Evolutionary conservation across 495 filamentous ascomycete species (phyloP).

Genomic region (Penicillium goetzii): DNA sequence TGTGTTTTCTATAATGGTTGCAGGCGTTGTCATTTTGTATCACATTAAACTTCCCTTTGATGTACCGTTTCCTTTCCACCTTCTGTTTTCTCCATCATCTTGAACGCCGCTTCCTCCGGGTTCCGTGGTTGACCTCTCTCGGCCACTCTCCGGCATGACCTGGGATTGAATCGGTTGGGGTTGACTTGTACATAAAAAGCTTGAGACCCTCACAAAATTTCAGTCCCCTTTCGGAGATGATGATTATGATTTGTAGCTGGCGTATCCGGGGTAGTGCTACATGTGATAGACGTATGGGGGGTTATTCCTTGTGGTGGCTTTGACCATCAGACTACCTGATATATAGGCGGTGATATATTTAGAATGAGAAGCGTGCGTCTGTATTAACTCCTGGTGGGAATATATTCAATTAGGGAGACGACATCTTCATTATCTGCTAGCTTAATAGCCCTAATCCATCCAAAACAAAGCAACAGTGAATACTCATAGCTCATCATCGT

Average conservation of each 20-base stretch:
- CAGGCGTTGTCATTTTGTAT: constrained; percentile 52
- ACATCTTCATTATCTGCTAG: not conserved
- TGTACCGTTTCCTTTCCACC: constrained; percentile 33
- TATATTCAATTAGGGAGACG: not conserved
- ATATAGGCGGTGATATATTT: not conserved
- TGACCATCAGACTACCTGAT: not conserved
- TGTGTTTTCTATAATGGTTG: constrained; percentile 43
- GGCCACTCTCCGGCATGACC: constrained; percentile 27
- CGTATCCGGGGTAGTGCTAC: not conserved
- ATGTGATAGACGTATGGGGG: not conserved
- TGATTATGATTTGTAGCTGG: not conserved
- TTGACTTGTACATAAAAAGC: constrained; percentile 52
- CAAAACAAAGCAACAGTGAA: not conserved
- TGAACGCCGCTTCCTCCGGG: constrained; percentile 29
- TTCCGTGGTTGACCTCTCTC: constrained; percentile 31
- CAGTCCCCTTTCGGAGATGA: constrained; percentile 28
- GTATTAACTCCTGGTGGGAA: not conserved
- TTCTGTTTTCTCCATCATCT: constrained; percentile 29
- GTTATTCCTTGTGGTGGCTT: too few relatives aligned
- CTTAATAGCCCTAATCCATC: not conserved
- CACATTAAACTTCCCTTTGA: constrained; percentile 42
- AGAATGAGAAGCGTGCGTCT: not conserved
- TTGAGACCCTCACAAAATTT: constrained; percentile 37
- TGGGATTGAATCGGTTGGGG: constrained; percentile 35
- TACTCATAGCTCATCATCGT: constrained; percentile 57